A percentile compares a stretch with the other conserved stretches of the same genome.
Evolutionary conservation across 495 filamentous ascomycete species (phyloP).

Genomic region (Aspergillus baeticus): DNA sequence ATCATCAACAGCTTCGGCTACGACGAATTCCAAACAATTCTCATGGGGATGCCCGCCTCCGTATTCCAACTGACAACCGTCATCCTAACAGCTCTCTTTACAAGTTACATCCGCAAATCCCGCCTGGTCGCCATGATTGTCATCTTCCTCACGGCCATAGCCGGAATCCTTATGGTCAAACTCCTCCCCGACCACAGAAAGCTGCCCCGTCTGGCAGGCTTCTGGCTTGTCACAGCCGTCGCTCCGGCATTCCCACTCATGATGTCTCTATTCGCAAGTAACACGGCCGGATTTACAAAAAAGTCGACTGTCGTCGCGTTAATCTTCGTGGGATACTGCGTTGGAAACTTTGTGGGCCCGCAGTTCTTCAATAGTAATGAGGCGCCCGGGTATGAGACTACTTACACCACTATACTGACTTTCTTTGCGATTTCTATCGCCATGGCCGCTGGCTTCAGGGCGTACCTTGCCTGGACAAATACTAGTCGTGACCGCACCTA

Average conservation of each 20-base stretch:
- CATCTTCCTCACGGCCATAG: slow-evolving; percentile 14
- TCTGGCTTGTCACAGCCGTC: slow-evolving; percentile 16
- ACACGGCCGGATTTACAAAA: slow-evolving; percentile 33
- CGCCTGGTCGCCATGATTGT: slow-evolving; percentile 9
- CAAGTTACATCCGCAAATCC: slow-evolving; percentile 16
- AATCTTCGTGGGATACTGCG: slow-evolving; percentile 23
- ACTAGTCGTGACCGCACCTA: slow-evolving; percentile 10
- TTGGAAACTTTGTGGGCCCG: slow-evolving; percentile 23
- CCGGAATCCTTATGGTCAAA: slow-evolving; percentile 20
- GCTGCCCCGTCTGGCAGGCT: slow-evolving; percentile 17
- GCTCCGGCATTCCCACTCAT: slow-evolving; percentile 19
- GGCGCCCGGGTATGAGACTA: slow-evolving; percentile 24
- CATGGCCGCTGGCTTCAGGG: slow-evolving; percentile 1
- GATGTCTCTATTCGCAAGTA: slow-evolving; percentile 22
- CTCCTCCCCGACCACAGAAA: slow-evolving; percentile 12
- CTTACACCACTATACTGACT: slow-evolving; percentile 17
- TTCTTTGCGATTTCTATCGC: slow-evolving; percentile 17
- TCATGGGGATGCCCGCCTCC: slow-evolving; percentile 10
- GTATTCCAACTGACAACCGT: slow-evolving; percentile 16
- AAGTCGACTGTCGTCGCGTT: slow-evolving; percentile 18
- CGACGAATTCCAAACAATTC: not conserved
- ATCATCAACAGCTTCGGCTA: slow-evolving; percentile 34
- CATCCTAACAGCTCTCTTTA: slow-evolving; percentile 11
- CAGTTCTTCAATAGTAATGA: slow-evolving; percentile 21
- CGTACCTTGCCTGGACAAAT: slow-evolving; percentile 14